phyloP scores from a whole-genome alignment of 768 basidiomycete genomes.

The Lactarius trivialis region DNA sequence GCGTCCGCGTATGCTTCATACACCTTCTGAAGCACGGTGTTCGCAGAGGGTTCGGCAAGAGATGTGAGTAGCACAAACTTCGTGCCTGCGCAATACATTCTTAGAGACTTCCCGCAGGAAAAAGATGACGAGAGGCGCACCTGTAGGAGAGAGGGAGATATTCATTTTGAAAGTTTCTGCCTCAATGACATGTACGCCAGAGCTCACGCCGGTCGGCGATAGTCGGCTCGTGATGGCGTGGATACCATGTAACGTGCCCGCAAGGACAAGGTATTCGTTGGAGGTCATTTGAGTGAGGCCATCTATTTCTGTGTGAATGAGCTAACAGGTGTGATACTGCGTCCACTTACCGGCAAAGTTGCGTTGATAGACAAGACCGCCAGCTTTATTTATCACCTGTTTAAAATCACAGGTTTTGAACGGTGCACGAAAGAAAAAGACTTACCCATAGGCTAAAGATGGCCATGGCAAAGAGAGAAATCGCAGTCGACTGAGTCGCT shows the following conservation, averaged over 20 bases:
- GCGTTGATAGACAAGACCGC: slow-evolving; percentile 90
- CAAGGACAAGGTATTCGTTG: slow-evolving; percentile 92
- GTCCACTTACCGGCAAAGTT: slow-evolving; percentile 71
- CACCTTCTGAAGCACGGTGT: slow-evolving; percentile 67
- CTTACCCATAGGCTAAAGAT: slow-evolving; percentile 79
- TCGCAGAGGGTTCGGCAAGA: slow-evolving; percentile 62
- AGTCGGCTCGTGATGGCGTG: slow-evolving; percentile 96
- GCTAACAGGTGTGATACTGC: not conserved
- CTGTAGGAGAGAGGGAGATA: slow-evolving; percentile 84
- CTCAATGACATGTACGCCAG: slow-evolving; percentile 92
- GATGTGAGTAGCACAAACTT: slow-evolving; percentile 94
- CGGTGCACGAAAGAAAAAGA: slow-evolving; percentile 9
- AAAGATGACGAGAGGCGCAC: slow-evolving; percentile 36
- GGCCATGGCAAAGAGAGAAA: slow-evolving; percentile 42
- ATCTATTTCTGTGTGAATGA: slow-evolving; percentile 41
- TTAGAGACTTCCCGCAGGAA: not conserved
- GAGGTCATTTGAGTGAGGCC: slow-evolving; percentile 87
- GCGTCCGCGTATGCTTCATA: slow-evolving; percentile 93
- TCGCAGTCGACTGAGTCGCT: not conserved
- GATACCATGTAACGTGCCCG: slow-evolving; percentile 94
- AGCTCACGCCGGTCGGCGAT: slow-evolving; percentile 74
- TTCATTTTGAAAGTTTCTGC: slow-evolving; percentile 94
- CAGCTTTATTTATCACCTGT: slow-evolving; percentile 96
- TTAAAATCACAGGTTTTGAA: slow-evolving; percentile 16
- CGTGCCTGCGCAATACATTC: slow-evolving; percentile 53